phyloP scores from a whole-genome alignment of 106 monocot genomes.

The Xerophyta viscosa region DNA sequence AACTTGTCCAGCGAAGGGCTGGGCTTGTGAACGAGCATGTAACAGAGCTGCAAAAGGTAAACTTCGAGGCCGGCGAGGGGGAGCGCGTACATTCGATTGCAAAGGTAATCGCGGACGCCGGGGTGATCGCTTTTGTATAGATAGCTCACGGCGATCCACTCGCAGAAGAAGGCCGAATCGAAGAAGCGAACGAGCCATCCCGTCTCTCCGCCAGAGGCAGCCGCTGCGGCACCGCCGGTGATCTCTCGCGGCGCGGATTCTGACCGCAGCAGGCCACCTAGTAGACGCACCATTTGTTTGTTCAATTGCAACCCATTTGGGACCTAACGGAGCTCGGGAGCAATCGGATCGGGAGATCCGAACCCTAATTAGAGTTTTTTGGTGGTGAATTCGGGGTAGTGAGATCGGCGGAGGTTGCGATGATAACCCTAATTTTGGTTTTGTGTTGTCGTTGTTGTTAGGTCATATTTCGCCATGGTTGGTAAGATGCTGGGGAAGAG shows the following conservation, averaged over 20 bases:
- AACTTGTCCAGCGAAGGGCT: constrained; percentile 95
- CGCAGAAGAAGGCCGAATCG: constrained; percentile 98
- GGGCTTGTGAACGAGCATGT: constrained; percentile 97
- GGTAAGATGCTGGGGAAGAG: too few relatives aligned
- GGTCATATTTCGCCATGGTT: too few relatives aligned
- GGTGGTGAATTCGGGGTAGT: not conserved
- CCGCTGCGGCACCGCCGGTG: constrained; percentile 20
- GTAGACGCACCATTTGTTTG: not conserved
- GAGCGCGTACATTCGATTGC: constrained; percentile 97
- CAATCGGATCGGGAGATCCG: not conserved
- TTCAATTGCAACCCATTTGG: too few relatives aligned
- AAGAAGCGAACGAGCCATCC: constrained; percentile 99
- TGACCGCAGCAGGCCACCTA: constrained; percentile 8
- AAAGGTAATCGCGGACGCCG: constrained; percentile 94
- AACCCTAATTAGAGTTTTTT: constrained; percentile 21
- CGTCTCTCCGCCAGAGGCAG: constrained; percentile 58
- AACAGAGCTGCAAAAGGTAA: constrained; percentile 98
- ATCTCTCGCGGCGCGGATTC: constrained; percentile 13
- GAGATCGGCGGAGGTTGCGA: not conserved
- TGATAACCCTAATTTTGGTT: not conserved
- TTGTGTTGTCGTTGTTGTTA: too few relatives aligned
- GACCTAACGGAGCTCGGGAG: not conserved
- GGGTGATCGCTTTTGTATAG: constrained; percentile 96
- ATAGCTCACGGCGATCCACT: constrained; percentile 99
- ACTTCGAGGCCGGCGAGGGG: constrained; percentile 73